A percentile compares a stretch with the other conserved stretches of the same genome.
Evolutionary conservation across 169 alveolate genomes (phyloP).

Genomic region (Amoebophrya sp.): DNA sequence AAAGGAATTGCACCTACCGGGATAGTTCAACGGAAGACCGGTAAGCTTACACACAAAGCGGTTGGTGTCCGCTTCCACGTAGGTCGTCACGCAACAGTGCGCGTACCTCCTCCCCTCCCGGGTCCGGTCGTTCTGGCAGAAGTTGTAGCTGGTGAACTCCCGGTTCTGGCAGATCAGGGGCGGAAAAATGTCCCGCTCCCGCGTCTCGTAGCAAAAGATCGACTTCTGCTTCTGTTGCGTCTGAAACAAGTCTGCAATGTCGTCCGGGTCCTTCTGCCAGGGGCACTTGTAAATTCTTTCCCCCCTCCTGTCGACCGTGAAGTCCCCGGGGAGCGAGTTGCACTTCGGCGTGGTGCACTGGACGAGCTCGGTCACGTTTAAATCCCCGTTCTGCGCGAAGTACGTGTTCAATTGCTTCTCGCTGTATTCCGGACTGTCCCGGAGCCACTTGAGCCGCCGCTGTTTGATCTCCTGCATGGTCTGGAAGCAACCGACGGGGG

Average conservation of each 20-base stretch:
- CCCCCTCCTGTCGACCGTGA: background rate
- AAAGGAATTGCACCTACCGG: background rate
- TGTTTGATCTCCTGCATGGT: background rate
- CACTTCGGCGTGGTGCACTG: background rate
- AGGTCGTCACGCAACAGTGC: conserved; percentile 1
- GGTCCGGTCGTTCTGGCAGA: background rate
- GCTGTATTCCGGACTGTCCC: background rate
- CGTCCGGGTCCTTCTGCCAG: conserved; percentile 20
- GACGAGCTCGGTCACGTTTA: background rate
- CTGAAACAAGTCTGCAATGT: background rate
- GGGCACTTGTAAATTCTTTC: background rate
- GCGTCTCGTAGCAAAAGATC: background rate
- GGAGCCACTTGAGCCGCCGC: background rate
- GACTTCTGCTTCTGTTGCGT: background rate
- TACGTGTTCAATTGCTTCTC: background rate
- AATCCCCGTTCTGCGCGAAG: background rate
- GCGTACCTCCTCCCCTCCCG: background rate
- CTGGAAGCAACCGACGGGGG: background rate
- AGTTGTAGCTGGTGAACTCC: conserved; percentile 26
- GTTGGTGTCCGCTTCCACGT: background rate
- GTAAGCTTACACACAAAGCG: background rate
- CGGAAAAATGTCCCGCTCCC: conserved; percentile 14
- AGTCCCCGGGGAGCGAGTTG: background rate
- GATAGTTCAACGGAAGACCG: background rate
- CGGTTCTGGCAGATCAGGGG: background rate